phyloP scores from a whole-genome alignment of 352 stramenopile genomes.

The Globisporangium cylindrosporum region DNA sequence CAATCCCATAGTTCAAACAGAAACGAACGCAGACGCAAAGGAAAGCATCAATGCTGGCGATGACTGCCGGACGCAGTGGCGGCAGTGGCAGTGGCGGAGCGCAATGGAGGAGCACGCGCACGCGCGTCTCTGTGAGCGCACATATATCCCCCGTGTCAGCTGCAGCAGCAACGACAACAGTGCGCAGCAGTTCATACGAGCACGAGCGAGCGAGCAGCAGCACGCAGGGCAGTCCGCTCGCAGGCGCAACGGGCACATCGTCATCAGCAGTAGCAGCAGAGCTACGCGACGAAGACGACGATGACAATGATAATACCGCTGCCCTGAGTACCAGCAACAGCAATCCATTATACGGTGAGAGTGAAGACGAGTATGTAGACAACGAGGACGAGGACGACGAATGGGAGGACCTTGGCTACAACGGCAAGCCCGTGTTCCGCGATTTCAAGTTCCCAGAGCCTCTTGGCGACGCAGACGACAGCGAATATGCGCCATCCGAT shows the following conservation, averaged over 20 bases:
- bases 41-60: slow-evolving; percentile 2
- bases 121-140: neutral
- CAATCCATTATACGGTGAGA: neutral
- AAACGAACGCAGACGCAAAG: slow-evolving; percentile 6
- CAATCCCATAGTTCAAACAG: neutral
- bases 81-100: neutral
- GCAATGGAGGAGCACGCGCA: slow-evolving; percentile 5
- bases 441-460: slow-evolving; percentile 10
- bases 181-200: neutral
- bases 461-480: slow-evolving; percentile 9
- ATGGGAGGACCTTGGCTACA: slow-evolving; percentile 14
- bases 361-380: slow-evolving; percentile 1
- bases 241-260: slow-evolving; percentile 2
- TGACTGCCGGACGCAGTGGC: slow-evolving; percentile 6
- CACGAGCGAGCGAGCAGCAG: neutral
- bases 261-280: neutral
- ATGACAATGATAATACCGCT: neutral
- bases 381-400: slow-evolving; percentile 10
- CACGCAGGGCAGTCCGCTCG: neutral
- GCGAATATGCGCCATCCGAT: slow-evolving; percentile 17
- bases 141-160: neutral
- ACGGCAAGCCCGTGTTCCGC: slow-evolving; percentile 13
- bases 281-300: neutral
- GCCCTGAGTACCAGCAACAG: neutral
- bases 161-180: neutral